These are phyloP conservation scores for Botrytis tulipae DNA, from an alignment of 2,329 filamentous ascomycete genomes.

Conservation along the genomic window DNA sequence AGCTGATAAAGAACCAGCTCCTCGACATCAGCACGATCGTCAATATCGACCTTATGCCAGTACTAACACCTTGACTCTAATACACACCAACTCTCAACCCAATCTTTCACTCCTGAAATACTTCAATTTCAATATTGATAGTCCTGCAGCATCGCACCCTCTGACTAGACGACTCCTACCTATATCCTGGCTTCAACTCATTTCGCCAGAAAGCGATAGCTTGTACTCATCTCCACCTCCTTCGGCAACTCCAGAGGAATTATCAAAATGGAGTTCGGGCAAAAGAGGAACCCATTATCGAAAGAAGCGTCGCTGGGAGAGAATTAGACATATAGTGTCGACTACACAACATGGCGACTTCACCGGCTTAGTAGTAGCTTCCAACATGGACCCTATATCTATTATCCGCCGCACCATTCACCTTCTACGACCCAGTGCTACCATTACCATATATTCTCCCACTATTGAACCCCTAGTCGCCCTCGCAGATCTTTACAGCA, in stretches of 20 bases:
- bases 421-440: constrained; percentile 76
- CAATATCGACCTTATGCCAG: constrained; percentile 29
- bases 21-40: constrained; percentile 18
- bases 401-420: constrained; percentile 75
- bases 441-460: constrained; percentile 81
- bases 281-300: constrained; percentile 84
- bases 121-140: constrained; percentile 77
- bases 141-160: constrained; percentile 59
- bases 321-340: constrained; percentile 70
- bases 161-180: constrained; percentile 78
- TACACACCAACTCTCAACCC: constrained; percentile 80
- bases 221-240: constrained; percentile 69
- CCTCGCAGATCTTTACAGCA: constrained; percentile 81
- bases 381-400: constrained; percentile 74
- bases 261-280: constrained; percentile 73
- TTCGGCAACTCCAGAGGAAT: constrained; percentile 54
- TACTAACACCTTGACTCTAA: constrained; percentile 71
- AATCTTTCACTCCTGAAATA: constrained; percentile 87
- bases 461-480: constrained; percentile 75
- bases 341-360: constrained; percentile 73
- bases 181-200: constrained; percentile 87
- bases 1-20: constrained; percentile 16
- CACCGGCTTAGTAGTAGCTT: constrained; percentile 79
- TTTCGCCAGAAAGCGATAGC: constrained; percentile 72
- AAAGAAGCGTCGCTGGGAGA: constrained; percentile 81